Conservation (phyloP, 257 asterid species). For the Verbena officinalis region DNA sequence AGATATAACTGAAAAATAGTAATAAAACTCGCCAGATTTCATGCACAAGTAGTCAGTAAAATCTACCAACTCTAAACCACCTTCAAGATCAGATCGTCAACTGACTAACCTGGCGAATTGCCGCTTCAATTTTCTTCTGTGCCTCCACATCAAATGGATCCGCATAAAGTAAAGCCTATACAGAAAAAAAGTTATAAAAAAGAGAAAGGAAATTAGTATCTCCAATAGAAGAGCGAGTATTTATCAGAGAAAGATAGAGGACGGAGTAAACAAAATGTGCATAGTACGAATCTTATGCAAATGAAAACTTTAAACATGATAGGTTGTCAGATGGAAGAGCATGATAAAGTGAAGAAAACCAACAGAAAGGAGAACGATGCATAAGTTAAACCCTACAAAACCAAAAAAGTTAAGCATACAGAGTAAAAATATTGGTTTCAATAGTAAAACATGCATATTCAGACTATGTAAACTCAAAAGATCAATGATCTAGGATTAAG, state of each 20-base stretch:
- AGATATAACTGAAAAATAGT: not conserved
- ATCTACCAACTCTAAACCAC: constrained; percentile 23
- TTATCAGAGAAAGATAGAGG: too few species aligned
- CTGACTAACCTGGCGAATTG: constrained; percentile 81
- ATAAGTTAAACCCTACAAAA: not conserved
- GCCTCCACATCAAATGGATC: constrained; percentile 99
- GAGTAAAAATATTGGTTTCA: not conserved
- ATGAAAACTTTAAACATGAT: constrained; percentile 8
- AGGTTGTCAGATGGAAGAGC: not conserved
- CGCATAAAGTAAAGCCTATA: constrained; percentile 85
- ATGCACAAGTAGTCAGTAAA: not conserved
- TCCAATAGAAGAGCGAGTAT: not conserved
- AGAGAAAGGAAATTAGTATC: constrained; percentile 15
- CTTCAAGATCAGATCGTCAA: constrained; percentile 21
- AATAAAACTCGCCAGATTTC: not conserved
- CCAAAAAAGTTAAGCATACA: constrained; percentile 1
- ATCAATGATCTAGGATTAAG: constrained; percentile 19
- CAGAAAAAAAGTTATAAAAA: too few species aligned
- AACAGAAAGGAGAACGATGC: not conserved
- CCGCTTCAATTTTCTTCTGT: constrained; percentile 91
- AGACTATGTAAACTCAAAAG: constrained; percentile 4
- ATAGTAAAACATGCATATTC: constrained; percentile 14
- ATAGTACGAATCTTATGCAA: constrained; percentile 6
- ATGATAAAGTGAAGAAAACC: not conserved
- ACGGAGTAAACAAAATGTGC: not conserved